Evolutionary conservation across 2,329 filamentous ascomycete species (phyloP).

Genomic region (Colletotrichum somersetense): DNA sequence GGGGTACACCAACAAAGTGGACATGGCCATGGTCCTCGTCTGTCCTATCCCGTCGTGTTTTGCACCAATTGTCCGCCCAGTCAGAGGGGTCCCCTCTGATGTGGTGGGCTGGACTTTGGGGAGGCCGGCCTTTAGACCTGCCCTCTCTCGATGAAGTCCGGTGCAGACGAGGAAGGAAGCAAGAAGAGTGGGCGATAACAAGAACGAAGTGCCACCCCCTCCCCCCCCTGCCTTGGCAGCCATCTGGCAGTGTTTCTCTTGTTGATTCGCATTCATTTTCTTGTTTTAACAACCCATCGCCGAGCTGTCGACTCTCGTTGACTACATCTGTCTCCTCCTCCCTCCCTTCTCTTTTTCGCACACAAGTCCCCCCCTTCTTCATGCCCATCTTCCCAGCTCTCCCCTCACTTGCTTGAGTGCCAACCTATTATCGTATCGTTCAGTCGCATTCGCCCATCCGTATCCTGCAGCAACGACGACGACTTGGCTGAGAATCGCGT

Average conservation of each 20-base stretch:
- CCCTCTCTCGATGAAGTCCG: conserved; percentile 16
- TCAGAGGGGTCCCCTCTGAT: conserved; percentile 21
- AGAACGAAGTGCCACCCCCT: conserved; percentile 9
- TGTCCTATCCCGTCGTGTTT: conserved; percentile 34
- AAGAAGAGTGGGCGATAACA: conserved; percentile 38
- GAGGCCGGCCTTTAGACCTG: conserved; percentile 9
- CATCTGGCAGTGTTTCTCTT: conserved; percentile 30
- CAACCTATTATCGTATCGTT: conserved; percentile 1
- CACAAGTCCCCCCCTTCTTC: conserved; percentile 15
- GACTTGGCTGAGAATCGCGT: conserved; percentile 14
- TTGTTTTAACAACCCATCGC: conserved; percentile 35
- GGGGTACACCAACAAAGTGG: conserved; percentile 39
- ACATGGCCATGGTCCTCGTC: conserved; percentile 24
- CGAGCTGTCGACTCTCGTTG: conserved; percentile 28
- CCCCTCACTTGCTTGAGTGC: background rate
- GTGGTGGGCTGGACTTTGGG: background rate
- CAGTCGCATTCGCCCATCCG: background rate
- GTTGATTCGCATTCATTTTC: conserved; percentile 36
- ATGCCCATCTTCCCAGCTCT: background rate
- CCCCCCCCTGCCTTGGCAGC: conserved; percentile 37
- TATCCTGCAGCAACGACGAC: conserved; percentile 7
- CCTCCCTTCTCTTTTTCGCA: background rate
- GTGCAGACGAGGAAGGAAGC: conserved; percentile 24
- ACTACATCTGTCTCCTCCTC: conserved; percentile 2
- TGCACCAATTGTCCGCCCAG: conserved; percentile 32